Evolutionary conservation across 2,329 filamentous ascomycete genomes (phyloP), one percentile per base, ranked within the genome.

Genomic region (Diplodia mutila): DNA sequence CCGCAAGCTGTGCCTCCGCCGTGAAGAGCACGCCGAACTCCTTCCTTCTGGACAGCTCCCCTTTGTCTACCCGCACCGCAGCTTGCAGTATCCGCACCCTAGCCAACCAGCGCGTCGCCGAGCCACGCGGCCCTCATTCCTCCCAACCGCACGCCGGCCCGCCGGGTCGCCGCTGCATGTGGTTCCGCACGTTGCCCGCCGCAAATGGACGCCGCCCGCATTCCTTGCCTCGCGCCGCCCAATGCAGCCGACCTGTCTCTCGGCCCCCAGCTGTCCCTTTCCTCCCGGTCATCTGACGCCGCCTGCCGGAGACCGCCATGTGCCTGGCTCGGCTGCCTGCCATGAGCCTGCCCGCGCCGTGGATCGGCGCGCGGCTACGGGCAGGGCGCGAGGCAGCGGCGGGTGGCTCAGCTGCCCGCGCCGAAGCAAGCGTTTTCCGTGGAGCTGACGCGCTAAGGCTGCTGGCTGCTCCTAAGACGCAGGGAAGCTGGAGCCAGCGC

Each of bases 391-490:
- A 21, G 23, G 51, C 29, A 32, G 64, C 64, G 46, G 42, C 65
- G 53, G 52, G 34, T 54, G 55, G 55, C 49, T 66, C 25, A 39
- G 53, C 65, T 61, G 29, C 39, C 34, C 39, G 39, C 64, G 12
- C 53, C 64, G 25, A 53, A 42, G 32, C 46, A 46, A 27, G 65
- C 34, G 55, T 67, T 67, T 67, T 67, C 66, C 66, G 66, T 67
- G 66, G 66, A 63, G 66, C 66, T 67, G 66, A 63, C 55, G 54
- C 55, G 42, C 53, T 67, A 67, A 63, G 65, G 29, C 46, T 67
- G 42, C 27, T 23, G 25, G 25, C 23, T 29, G n/a, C 54, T 37
- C 42, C 55, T 67, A 67, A 67, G 66, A 61, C 49, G 66, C 66
- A 67, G 66, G 66, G 55, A 67, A 67, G 53, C 34, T 34, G 46